phyloP scores from a whole-genome alignment of 805 yeast genomes.

The Metschnikowia vanudenii region DNA sequence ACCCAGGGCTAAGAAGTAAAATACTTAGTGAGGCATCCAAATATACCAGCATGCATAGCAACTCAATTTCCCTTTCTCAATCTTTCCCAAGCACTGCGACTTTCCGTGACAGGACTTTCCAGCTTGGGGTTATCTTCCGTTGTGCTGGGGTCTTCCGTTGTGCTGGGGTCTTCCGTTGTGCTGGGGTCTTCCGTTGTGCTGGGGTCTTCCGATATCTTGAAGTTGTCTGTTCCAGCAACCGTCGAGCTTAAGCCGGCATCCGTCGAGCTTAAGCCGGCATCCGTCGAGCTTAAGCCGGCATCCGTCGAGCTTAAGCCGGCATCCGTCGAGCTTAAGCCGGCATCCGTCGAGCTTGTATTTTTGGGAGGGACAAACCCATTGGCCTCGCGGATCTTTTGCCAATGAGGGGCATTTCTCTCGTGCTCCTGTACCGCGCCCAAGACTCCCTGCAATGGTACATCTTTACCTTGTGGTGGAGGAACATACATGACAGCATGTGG shows the following conservation, averaged over 20 bases:
- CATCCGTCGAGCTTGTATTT: not conserved
- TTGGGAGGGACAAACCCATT: conserved; percentile 27
- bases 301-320: no score
- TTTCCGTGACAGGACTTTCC: not conserved
- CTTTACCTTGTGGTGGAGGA: conserved; percentile 17
- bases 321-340: no score
- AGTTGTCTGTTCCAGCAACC: not conserved
- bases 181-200: not conserved
- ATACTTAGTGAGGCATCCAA: no score
- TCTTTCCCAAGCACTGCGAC: conserved; percentile 20
- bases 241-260: not conserved
- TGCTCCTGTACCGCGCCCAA: conserved; percentile 15
- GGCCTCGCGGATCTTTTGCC: conserved; percentile 37
- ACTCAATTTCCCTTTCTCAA: conserved; percentile 15
- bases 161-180: conserved; percentile 7
- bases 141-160: no score
- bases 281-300: no score
- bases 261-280: no score
- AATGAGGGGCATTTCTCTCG: conserved; percentile 24
- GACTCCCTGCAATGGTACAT: conserved; percentile 1
- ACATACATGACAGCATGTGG: conserved; percentile 31
- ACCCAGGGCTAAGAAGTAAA: no score
- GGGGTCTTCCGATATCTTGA: conserved; percentile 6
- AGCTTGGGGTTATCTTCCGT: no score
- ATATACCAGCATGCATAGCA: no score